Evolutionary conservation across 169 alveolate species (phyloP).

Genomic region (Cryptosporidium viatorum): DNA sequence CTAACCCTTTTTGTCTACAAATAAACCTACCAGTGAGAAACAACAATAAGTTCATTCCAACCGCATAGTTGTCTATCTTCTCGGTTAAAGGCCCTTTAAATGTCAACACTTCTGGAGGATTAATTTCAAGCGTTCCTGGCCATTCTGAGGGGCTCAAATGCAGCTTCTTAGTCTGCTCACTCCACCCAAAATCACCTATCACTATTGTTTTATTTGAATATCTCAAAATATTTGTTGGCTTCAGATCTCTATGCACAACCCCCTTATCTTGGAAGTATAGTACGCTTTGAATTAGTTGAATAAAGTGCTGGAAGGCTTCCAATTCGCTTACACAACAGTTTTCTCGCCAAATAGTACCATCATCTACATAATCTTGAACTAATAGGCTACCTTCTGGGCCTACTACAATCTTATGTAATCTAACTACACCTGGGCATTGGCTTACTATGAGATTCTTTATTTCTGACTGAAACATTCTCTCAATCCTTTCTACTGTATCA

Average conservation of each 20-base stretch:
- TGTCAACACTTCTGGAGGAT: conserved; percentile 86
- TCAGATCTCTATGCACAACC: conserved; percentile 83
- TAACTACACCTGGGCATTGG: conserved; percentile 87
- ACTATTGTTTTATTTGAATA: conserved; percentile 78
- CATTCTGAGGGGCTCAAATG: conserved; percentile 82
- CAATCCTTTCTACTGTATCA: conserved; percentile 82
- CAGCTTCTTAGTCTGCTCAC: conserved; percentile 81
- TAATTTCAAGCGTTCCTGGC: conserved; percentile 88
- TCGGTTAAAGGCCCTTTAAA: conserved; percentile 86
- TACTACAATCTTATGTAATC: conserved; percentile 82
- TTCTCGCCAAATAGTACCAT: conserved; percentile 86
- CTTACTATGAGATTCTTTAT: conserved; percentile 82
- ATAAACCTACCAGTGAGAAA: conserved; percentile 85
- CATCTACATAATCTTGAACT: conserved; percentile 85
- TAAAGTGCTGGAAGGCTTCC: conserved; percentile 83
- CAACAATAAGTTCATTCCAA: conserved; percentile 84
- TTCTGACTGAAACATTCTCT: conserved; percentile 84
- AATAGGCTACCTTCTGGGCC: conserved; percentile 85
- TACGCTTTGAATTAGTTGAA: conserved; percentile 84
- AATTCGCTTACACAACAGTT: conserved; percentile 79
- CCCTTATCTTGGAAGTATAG: conserved; percentile 82
- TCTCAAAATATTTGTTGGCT: conserved; percentile 84
- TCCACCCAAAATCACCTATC: conserved; percentile 88
- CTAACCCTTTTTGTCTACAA: conserved; percentile 85
- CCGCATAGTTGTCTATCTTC: conserved; percentile 85